Base-by-base conservation (phyloP, 495 filamentous ascomycete genomes). In the Penicillium desertorum region DNA sequence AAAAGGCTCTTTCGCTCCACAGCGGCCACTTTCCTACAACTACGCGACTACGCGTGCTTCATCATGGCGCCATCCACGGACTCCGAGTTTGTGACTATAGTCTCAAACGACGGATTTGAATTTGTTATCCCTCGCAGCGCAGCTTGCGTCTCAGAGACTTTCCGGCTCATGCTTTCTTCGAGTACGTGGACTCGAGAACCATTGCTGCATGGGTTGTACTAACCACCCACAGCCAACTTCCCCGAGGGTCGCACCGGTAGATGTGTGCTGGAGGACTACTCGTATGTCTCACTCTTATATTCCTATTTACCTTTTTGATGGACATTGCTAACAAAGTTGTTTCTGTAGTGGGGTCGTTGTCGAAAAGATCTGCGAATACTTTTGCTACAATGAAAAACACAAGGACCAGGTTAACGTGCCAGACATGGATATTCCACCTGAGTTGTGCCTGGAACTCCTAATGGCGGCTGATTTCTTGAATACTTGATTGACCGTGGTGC, bases 321-420 rank as follows among this genome's bases (percentile, higher is more conserved):
- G 5, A 30, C 29, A 5, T 30, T 23, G n/a, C 51, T 59, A 49
- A 56, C 48, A 19, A 19, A 30, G n/a, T 45, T 54, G 29, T 47
- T 11, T 19, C 1, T 43, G 27, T 62, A 96, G 91, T 67, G 91
- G 86, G 45, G 64, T 88, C 16, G 83, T 97, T 25, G 83, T 98
- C 3, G 92, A 96, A 68, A 93, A 92, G 72, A 88, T 96, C 37
- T 90, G 85, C 70, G 89, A 96, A 75, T 96, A 96, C 73, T 88
- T 95, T 58, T 88, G 89, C 61, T 96, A 93, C 76, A 88, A 88
- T 70, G 82, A 96, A 70, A 91, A 90, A 71, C 81, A 94, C 71
- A 85, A 82, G 54, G 83, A 93, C 56, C 75, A 75, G 57, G 81
- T 82, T 48, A 86, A 95, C 59, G 90, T 96, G 20, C 84, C 90